Evolutionary conservation across 2,329 filamentous ascomycete genomes (phyloP).

Genomic region (Talaromyces piceae): DNA sequence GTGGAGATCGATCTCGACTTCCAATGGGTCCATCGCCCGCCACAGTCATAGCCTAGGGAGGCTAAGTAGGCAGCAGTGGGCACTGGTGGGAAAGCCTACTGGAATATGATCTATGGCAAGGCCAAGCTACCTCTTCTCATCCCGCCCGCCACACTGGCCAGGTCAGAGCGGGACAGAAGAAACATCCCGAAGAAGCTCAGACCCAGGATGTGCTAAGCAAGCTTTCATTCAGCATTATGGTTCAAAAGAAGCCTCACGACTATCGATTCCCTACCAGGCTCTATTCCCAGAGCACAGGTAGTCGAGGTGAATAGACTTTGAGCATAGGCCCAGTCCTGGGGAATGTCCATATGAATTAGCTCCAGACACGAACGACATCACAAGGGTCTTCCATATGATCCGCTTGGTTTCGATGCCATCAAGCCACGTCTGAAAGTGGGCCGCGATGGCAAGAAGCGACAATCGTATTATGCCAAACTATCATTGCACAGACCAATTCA

Average conservation of each 20-base stretch:
- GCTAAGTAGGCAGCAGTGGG: constrained; percentile 13
- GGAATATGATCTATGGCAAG: constrained; percentile 13
- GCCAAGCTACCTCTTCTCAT: constrained; percentile 9
- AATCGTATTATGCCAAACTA: neutral
- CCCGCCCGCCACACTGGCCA: constrained; percentile 12
- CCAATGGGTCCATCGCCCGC: constrained; percentile 8
- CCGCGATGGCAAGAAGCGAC: neutral
- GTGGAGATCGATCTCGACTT: constrained; percentile 12
- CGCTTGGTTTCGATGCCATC: neutral
- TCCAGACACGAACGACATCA: neutral
- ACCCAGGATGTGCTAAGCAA: too few relatives aligned
- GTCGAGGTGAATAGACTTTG: neutral
- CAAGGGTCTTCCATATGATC: neutral
- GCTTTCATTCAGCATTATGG: neutral
- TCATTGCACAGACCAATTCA: neutral
- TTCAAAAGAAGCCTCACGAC: neutral
- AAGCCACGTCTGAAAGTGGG: constrained; percentile 8
- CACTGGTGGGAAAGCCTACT: neutral
- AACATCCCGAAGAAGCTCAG: neutral
- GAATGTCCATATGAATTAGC: constrained; percentile 3
- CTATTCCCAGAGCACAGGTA: neutral
- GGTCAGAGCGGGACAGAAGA: neutral
- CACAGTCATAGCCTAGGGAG: constrained; percentile 12
- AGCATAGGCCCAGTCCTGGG: neutral
- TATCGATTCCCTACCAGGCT: neutral